phyloP scores from a whole-genome alignment of 148 eudicot species.

The Camellia sinensis region DNA sequence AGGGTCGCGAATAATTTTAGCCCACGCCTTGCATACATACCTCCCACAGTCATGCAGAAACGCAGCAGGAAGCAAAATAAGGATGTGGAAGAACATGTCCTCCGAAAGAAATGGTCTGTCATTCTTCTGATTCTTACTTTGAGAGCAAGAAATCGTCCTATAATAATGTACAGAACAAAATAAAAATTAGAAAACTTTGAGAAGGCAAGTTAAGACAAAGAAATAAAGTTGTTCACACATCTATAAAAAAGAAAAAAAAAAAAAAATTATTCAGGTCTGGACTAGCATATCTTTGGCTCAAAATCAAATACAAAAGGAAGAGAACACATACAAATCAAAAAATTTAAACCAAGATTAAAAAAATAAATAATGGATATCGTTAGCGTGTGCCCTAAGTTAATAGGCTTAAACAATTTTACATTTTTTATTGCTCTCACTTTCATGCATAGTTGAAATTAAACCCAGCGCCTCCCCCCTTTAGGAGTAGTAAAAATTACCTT shows the following conservation, averaged over 20 bases:
- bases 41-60: conserved; percentile 7
- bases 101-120: background rate
- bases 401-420: no score
- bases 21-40: conserved; percentile 13
- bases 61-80: conserved; percentile 13
- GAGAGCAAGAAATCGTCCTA: background rate
- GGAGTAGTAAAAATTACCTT: background rate
- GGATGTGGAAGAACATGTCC: conserved; percentile 11
- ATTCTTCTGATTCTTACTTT: background rate
- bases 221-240: background rate
- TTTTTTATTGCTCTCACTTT: no score
- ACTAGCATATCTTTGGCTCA: background rate
- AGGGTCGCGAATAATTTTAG: background rate
- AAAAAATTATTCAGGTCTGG: background rate
- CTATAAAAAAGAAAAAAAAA: background rate
- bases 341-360: background rate
- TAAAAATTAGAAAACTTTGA: background rate
- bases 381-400: no score
- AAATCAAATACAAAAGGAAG: background rate
- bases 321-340: background rate
- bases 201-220: background rate
- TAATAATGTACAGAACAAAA: background rate
- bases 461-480: background rate
- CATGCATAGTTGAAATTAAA: background rate
- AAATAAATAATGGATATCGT: no score